Percentiles rank a stretch among this genome's conserved stretches.
These are phyloP conservation scores for Sordaria brevicollis DNA, from an alignment of 495 filamentous ascomycete species.

Conservation along the genomic window DNA sequence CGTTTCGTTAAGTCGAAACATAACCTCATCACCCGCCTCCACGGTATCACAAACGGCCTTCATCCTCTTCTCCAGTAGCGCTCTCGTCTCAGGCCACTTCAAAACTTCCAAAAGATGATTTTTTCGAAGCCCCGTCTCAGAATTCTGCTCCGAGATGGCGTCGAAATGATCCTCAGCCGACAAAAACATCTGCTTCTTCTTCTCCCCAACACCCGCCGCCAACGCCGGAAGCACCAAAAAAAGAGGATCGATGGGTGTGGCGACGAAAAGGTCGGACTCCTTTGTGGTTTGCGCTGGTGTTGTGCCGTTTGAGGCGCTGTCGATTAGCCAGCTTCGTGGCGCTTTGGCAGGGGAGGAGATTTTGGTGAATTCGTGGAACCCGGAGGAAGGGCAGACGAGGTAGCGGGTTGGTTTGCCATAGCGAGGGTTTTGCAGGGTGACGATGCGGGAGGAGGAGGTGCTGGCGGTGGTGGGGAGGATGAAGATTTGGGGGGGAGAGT, in stretches of 20 bases:
- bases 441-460: conserved; percentile 53
- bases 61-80: conserved; percentile 35
- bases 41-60: conserved; percentile 64
- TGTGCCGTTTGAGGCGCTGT: conserved; percentile 22
- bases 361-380: conserved; percentile 80
- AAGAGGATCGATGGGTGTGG: conserved; percentile 73
- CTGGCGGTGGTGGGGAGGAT: conserved; percentile 63
- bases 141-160: conserved; percentile 39
- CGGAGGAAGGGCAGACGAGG: conserved; percentile 66
- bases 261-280: conserved; percentile 62
- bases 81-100: conserved; percentile 29
- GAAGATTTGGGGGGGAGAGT: conserved; percentile 56
- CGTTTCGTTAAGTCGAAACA: conserved; percentile 63
- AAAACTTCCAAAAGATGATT: conserved; percentile 48
- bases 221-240: conserved; percentile 75
- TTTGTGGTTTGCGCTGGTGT: conserved; percentile 31
- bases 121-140: background rate
- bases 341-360: conserved; percentile 48
- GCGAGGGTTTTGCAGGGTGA: conserved; percentile 73
- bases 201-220: conserved; percentile 12
- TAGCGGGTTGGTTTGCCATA: conserved; percentile 56
- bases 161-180: conserved; percentile 77
- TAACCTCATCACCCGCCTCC: conserved; percentile 67
- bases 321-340: conserved; percentile 60
- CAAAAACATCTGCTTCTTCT: conserved; percentile 60